These are phyloP conservation scores for Penicillium sp. DNA, from an alignment of 2,329 filamentous ascomycete species.

Conservation along the genomic window DNA sequence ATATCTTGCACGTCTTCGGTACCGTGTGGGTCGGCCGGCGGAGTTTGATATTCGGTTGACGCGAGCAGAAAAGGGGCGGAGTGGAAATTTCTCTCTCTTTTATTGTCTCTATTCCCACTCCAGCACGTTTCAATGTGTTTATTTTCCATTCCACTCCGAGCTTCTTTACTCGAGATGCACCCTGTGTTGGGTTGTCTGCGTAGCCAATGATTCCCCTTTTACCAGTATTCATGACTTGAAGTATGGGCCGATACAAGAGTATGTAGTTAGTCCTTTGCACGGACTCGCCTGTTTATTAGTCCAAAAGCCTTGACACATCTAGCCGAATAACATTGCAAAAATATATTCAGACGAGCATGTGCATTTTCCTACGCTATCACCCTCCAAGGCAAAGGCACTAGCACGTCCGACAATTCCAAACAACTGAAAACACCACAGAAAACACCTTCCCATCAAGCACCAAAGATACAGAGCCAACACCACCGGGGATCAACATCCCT, in stretches of 20 bases:
- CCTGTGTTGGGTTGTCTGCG: slow-evolving; percentile 8
- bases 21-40: slow-evolving; percentile 40
- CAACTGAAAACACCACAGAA: not conserved
- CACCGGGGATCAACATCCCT: not conserved
- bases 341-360: not conserved
- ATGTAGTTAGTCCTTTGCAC: not conserved
- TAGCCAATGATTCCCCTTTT: slow-evolving; percentile 13
- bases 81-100: slow-evolving; percentile 44
- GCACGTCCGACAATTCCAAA: not conserved
- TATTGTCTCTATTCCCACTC: slow-evolving; percentile 42
- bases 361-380: not conserved
- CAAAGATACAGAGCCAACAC: not conserved
- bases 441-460: not conserved
- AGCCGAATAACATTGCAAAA: not conserved
- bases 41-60: slow-evolving; percentile 45
- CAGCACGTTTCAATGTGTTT: slow-evolving; percentile 42
- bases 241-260: not conserved
- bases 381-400: not conserved
- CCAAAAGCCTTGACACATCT: not conserved
- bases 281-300: not conserved
- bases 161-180: slow-evolving; percentile 3
- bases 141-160: slow-evolving; percentile 25
- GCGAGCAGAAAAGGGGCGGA: slow-evolving; percentile 41
- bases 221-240: not conserved
- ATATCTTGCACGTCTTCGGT: slow-evolving; percentile 36